Percentiles rank a stretch among this genome's conserved stretches.
Conservation (phyloP, 441 rosid species). For the Syzygium syzygioides region DNA sequence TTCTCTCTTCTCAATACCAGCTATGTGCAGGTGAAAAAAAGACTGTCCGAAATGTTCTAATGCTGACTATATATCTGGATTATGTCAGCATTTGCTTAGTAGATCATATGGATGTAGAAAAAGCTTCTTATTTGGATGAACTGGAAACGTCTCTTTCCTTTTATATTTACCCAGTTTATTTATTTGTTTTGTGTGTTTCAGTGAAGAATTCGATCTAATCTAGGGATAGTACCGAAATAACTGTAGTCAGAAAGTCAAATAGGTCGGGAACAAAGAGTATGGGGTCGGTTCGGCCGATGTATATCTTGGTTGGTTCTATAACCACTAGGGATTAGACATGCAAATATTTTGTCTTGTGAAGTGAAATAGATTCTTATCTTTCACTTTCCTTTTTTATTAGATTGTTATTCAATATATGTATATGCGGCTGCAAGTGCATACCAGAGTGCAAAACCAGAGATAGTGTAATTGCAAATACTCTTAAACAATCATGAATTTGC, state of each 20-base stretch:
- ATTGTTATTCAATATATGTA: neutral
- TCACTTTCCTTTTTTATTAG: neutral
- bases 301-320: neutral
- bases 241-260: neutral
- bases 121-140: neutral
- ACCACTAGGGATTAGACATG: neutral
- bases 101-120: neutral
- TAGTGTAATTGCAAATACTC: neutral
- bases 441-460: neutral
- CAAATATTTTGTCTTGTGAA: neutral
- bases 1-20: neutral
- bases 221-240: neutral
- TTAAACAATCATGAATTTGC: neutral
- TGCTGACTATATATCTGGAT: neutral
- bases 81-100: neutral
- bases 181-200: neutral
- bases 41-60: neutral
- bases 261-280: neutral
- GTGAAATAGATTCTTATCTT: neutral
- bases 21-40: neutral
- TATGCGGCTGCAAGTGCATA: neutral
- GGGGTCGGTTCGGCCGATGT: neutral
- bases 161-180: neutral
- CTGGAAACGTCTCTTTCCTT: neutral
- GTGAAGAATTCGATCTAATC: neutral